Evolutionary conservation across 139 green algal species (phyloP), one percentile per base, ranked within the genome.

Genomic region (Desmodesmus armatus): DNA sequence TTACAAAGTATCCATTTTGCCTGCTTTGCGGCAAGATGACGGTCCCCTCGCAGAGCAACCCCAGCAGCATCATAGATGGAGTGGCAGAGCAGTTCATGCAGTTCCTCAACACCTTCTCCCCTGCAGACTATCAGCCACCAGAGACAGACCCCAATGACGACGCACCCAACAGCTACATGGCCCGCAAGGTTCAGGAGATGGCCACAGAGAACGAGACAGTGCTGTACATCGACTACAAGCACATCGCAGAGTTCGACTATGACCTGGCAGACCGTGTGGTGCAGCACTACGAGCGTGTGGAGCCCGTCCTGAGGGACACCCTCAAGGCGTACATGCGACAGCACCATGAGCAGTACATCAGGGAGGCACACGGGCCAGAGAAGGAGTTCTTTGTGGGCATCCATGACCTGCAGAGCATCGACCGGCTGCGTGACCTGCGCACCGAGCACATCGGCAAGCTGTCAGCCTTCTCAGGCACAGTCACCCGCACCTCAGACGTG

Each of bases 401-500:
- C 82, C 94, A 91, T 78, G 96, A 95, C 88, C 80, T 97, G 67
- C 85, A 83, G 39, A 55, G 71, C 55, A 70, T 90, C 11, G 90
- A 93, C 47, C 78, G 70, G 49, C 89, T 97, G 71, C 77, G 92
- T 17, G 87, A 94, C 70, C 76, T 88, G 66, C 78, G 82, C 49
- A 85, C 86, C 19, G 87, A 91, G 71, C 85, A 92, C 76, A 87
- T 97, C 5, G 93, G 93, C 33, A 81, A 91, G 44, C 91, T 96
- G 21, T 78, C 85, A 7, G 63, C 86, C 25, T 96, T 96, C 85
- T 71, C 58, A 23, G 97, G 96, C 63, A 99, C 97, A 13, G 95
- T 99, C 19, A 99, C 97, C 3, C 93, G 98, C 60, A 98, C 96
- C 37, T 97, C 91, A 29, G 97, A 99, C 78, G 98, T 99, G 66